Evolutionary conservation across 805 yeast species (phyloP).

Genomic region (Lachancea dasiensis): DNA sequence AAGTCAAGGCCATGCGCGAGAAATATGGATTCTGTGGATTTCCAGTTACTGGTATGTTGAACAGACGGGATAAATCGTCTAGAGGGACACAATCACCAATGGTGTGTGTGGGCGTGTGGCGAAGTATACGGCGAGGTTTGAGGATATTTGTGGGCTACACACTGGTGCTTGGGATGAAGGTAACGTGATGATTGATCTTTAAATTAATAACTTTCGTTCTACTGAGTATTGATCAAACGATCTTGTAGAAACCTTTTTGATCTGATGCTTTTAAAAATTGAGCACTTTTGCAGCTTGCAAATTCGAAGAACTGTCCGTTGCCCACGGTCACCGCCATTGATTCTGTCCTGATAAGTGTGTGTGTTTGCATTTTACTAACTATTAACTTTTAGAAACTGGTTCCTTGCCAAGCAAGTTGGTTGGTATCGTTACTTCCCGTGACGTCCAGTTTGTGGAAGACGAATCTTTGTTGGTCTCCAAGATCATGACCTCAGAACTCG

Average conservation of each 20-base stretch:
- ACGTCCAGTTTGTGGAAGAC: conserved; percentile 88
- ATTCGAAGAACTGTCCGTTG: too few species aligned
- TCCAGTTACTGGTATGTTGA: conserved; percentile 99
- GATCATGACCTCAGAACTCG: conserved; percentile 84
- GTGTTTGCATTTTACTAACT: conserved; percentile 18
- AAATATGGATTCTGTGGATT: conserved; percentile 89
- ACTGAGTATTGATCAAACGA: conserved; percentile 94
- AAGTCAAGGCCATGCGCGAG: conserved; percentile 65
- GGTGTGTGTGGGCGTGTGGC: too few species aligned
- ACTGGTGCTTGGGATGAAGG: conserved; percentile 2
- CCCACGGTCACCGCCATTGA: too few species aligned
- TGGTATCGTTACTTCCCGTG: conserved; percentile 96
- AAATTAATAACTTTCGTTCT: conserved; percentile 95
- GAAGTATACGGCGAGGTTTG: too few species aligned
- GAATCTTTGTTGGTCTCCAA: conserved; percentile 55
- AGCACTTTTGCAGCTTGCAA: background rate
- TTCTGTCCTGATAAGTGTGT: too few species aligned
- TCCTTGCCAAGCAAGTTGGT: conserved; percentile 80
- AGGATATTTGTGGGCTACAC: too few species aligned
- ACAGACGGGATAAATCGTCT: too few species aligned
- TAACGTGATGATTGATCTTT: conserved; percentile 48
- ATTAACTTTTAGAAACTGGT: conserved; percentile 61
- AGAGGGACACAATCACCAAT: too few species aligned
- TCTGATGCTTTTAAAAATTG: conserved; percentile 32
- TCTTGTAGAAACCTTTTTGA: conserved; percentile 73